phyloP scores from a whole-genome alignment of 2,329 filamentous ascomycete species.

The Rhynchosporium graminicola region DNA sequence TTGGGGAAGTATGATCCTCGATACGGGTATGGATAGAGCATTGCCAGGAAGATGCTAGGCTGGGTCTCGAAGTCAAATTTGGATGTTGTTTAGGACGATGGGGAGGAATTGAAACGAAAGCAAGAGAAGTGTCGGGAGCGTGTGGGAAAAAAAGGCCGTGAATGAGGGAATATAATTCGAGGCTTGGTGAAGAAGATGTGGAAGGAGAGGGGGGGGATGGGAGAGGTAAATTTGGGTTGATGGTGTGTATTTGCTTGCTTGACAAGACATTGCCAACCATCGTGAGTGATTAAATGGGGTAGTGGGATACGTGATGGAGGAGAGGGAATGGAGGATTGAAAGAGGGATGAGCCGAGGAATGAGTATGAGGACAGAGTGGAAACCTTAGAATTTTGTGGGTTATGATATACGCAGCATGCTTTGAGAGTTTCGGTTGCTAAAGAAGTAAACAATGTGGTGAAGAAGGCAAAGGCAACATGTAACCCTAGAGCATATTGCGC shows the following conservation, averaged over 20 bases:
- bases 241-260: background rate
- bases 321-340: too few species aligned
- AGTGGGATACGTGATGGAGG: conserved; percentile 1
- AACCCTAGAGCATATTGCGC: too few species aligned
- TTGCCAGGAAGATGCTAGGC: background rate
- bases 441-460: too few species aligned
- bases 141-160: background rate
- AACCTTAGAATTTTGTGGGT: too few species aligned
- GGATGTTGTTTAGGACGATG: background rate
- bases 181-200: background rate
- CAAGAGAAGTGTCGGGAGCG: background rate
- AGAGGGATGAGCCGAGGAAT: too few species aligned
- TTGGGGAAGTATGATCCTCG: too few species aligned
- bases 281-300: conserved; percentile 3
- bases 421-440: too few species aligned
- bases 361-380: too few species aligned
- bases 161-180: background rate
- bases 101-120: background rate
- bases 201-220: background rate
- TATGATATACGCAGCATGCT: too few species aligned
- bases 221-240: background rate
- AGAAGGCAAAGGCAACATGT: too few species aligned
- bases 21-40: background rate
- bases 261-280: conserved; percentile 32
- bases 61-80: background rate